Base-by-base conservation (phyloP, 139 green algal species). In the Astrephomene gubernaculifera region DNA sequence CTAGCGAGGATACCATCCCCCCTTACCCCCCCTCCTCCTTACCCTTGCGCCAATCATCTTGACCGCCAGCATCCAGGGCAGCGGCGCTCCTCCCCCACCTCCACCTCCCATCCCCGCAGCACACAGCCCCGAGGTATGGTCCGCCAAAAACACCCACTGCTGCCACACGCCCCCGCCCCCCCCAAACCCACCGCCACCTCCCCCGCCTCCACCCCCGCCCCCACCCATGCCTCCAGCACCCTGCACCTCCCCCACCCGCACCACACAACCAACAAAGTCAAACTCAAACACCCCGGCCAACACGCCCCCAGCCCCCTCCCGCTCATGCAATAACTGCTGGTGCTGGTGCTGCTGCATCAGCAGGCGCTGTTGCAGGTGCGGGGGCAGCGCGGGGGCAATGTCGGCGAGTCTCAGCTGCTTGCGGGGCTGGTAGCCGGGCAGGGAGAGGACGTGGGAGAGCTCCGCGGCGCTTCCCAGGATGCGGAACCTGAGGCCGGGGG, bases 141-240 rank as follows among this genome's bases (percentile, higher is more conserved):
- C 83, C 61, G 72, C 63, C 36, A 88, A 49, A 43, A 83, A 88
- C 60, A 88, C 83, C 83, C 83, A 88, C 61, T 88, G 83, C 43
- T 81, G 61, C n/a, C 63, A 44, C 29, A 60, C 17, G 9, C 53
- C 35, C 29, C 17, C 49, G 27, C 36, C 36, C 31, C 39, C n/a
- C n/a, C n/a, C n/a, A n/a, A n/a, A n/a, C n/a, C n/a, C n/a, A n/a
- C n/a, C n/a, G n/a, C n/a, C n/a, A n/a, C n/a, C n/a, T n/a, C n/a
- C n/a, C n/a, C n/a, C n/a, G n/a, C n/a, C n/a, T n/a, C n/a, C n/a
- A n/a, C n/a, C n/a, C n/a, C n/a, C n/a, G n/a, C n/a, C n/a, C n/a
- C n/a, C n/a, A 9, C 4, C 60, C 24, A 25, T 9, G 6, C 43
- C 49, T 9, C 21, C 74, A 9, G 21, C 43, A 33, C 38, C 27